Percentiles rank a stretch among this genome's conserved stretches.
Evolutionary conservation across 1,284 basidiomycete species (phyloP).

Genomic region (Moesziomyces globuligerus): DNA sequence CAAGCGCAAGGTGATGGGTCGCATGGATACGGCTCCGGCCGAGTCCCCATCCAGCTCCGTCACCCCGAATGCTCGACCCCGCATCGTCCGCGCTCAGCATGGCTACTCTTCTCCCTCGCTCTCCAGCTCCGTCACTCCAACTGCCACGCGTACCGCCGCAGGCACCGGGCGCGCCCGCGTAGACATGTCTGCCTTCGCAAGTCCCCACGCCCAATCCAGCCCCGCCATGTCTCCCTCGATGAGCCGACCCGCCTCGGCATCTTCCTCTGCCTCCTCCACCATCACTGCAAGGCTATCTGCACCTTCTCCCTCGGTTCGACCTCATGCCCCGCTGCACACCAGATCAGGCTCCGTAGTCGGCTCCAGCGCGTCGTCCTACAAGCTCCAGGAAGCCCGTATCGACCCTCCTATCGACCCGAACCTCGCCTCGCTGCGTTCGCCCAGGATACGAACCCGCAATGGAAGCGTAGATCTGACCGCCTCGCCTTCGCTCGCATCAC

Average conservation of each 20-base stretch:
- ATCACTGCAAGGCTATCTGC: slow-evolving; percentile 28
- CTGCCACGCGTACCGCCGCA: slow-evolving; percentile 10
- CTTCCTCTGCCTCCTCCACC: slow-evolving; percentile 9
- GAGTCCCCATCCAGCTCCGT: slow-evolving; percentile 32
- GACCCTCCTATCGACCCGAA: slow-evolving; percentile 19
- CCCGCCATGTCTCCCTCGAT: slow-evolving; percentile 38
- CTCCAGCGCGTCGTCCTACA: slow-evolving; percentile 10
- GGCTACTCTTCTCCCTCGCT: slow-evolving; percentile 38
- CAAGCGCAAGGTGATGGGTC: slow-evolving; percentile 50
- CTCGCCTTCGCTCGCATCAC: slow-evolving; percentile 13
- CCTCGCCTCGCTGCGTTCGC: slow-evolving; percentile 21
- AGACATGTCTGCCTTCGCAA: slow-evolving; percentile 44
- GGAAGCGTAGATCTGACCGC: slow-evolving; percentile 25
- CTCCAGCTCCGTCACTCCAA: slow-evolving; percentile 21
- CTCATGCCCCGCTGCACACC: slow-evolving; percentile 14
- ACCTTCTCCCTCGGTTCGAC: slow-evolving; percentile 28
- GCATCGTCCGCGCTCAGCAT: slow-evolving; percentile 35
- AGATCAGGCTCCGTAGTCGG: slow-evolving; percentile 29
- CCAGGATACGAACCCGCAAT: slow-evolving; percentile 17
- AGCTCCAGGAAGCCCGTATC: slow-evolving; percentile 14
- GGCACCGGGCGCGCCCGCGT: slow-evolving; percentile 36
- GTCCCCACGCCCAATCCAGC: slow-evolving; percentile 29
- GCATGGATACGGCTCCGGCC: slow-evolving; percentile 29
- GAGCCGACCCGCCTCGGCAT: slow-evolving; percentile 19
- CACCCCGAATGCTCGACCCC: slow-evolving; percentile 37